Conservation (phyloP, 169 alveolate genomes). For the Plasmodium billcollinsi region DNA sequence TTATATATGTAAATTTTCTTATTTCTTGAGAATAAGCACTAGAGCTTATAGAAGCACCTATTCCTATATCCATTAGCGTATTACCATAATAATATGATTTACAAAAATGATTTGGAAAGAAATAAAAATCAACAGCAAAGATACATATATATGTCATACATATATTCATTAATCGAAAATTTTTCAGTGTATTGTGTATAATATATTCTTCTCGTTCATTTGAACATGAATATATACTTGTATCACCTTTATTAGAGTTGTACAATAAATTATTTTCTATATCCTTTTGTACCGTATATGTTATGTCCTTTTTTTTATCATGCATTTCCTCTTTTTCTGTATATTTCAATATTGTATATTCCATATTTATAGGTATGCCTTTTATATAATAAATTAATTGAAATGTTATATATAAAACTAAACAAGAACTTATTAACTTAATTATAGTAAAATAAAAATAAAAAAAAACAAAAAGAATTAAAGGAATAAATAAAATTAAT, state of each 20-base stretch:
- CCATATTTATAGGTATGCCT: no score
- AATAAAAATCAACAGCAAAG: constrained; percentile 65
- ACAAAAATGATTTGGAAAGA: constrained; percentile 57
- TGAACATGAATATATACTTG: no score
- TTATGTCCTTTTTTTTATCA: not conserved
- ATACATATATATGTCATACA: constrained; percentile 43
- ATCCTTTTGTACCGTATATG: no score
- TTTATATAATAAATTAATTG: no score
- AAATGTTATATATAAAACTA: constrained; percentile 6
- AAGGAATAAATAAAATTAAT: constrained; percentile 17
- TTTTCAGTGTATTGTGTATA: not conserved
- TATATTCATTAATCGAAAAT: constrained; percentile 26
- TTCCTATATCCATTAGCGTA: constrained; percentile 63
- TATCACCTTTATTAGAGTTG: no score
- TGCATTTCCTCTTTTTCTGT: not conserved
- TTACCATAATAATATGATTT: constrained; percentile 53
- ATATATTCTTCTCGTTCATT: no score
- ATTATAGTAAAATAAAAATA: constrained; percentile 8
- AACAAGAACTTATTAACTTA: not conserved
- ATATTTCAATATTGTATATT: not conserved
- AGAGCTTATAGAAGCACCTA: constrained; percentile 41
- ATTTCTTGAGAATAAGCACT: constrained; percentile 44
- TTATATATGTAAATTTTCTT: not conserved
- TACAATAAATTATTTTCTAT: no score
- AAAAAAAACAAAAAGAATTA: constrained; percentile 18